phyloP scores from a whole-genome alignment of 2,329 filamentous ascomycete species.

The Sporothrix inflata region DNA sequence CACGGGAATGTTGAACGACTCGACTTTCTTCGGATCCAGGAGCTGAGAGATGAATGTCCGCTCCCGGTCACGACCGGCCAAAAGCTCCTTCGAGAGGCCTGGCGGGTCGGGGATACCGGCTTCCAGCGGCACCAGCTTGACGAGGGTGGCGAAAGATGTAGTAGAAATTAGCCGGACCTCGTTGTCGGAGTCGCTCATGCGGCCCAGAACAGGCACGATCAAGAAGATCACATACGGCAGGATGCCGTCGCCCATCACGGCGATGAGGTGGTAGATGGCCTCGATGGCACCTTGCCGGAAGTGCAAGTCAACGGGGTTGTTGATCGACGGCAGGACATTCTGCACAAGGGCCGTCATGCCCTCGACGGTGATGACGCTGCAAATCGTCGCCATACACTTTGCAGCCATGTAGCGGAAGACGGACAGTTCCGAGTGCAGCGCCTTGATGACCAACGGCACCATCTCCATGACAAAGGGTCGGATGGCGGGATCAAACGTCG shows the following conservation, averaged over 20 bases:
- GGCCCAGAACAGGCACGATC: slow-evolving; percentile 91
- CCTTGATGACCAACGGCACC: slow-evolving; percentile 83
- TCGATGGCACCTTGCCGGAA: slow-evolving; percentile 93
- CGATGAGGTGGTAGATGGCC: slow-evolving; percentile 93
- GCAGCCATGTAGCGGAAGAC: slow-evolving; percentile 96
- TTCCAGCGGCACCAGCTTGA: slow-evolving; percentile 95
- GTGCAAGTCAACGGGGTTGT: slow-evolving; percentile 83
- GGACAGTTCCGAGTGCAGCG: slow-evolving; percentile 82
- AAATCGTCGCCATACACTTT: slow-evolving; percentile 95
- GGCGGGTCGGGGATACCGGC: slow-evolving; percentile 96
- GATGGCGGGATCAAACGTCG: slow-evolving; percentile 77
- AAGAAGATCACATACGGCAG: slow-evolving; percentile 98
- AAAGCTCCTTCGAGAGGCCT: slow-evolving; percentile 82
- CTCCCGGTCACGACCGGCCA: slow-evolving; percentile 90
- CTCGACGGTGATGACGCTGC: slow-evolving; percentile 92
- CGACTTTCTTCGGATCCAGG: slow-evolving; percentile 94
- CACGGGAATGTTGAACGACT: slow-evolving; percentile 89
- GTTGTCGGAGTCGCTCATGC: slow-evolving; percentile 98
- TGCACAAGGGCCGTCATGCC: slow-evolving; percentile 97
- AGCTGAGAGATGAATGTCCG: slow-evolving; percentile 96
- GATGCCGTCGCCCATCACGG: slow-evolving; percentile 96
- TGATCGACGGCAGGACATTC: slow-evolving; percentile 88
- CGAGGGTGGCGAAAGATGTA: slow-evolving; percentile 93
- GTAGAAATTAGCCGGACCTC: slow-evolving; percentile 93
- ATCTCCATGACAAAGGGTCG: slow-evolving; percentile 80